Conservation (phyloP, 208 protist species). For the Porcisia hertigi region DNA sequence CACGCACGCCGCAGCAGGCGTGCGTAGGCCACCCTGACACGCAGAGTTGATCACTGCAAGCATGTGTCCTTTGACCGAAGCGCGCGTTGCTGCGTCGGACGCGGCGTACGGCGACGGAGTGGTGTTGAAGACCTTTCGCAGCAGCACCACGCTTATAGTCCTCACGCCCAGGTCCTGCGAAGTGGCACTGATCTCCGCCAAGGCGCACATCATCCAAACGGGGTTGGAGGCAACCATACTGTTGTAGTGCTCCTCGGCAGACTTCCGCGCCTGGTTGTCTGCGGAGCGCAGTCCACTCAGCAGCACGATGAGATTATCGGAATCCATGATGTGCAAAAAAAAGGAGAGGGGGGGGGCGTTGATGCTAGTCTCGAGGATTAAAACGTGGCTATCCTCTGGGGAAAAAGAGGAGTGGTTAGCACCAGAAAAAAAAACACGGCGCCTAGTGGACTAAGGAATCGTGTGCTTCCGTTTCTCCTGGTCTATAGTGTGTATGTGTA, state of each 20-base stretch:
- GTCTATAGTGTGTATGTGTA: slow-evolving; percentile 1
- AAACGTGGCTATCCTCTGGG: neutral
- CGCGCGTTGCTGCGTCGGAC: slow-evolving; percentile 47
- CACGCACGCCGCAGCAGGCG: slow-evolving; percentile 74
- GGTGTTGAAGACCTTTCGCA: slow-evolving; percentile 74
- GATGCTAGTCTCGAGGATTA: slow-evolving; percentile 1
- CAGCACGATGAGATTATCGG: slow-evolving; percentile 46
- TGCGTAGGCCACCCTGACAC: slow-evolving; percentile 51
- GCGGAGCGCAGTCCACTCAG: slow-evolving; percentile 50
- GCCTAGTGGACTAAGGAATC: neutral
- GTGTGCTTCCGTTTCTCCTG: neutral
- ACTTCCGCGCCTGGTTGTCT: slow-evolving; percentile 72
- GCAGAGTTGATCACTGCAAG: slow-evolving; percentile 62
- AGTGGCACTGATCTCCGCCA: slow-evolving; percentile 59
- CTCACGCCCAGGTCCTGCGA: slow-evolving; percentile 40
- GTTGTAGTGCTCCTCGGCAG: slow-evolving; percentile 77
- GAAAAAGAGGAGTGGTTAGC: neutral
- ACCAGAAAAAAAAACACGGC: neutral
- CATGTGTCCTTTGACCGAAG: slow-evolving; percentile 55
- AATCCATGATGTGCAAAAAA: slow-evolving; percentile 37
- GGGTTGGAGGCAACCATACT: slow-evolving; percentile 38
- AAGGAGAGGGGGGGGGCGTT: neutral
- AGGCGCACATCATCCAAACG: slow-evolving; percentile 59
- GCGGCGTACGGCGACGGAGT: slow-evolving; percentile 50
- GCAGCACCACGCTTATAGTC: slow-evolving; percentile 68